Evolutionary conservation across 2,329 filamentous ascomycete genomes (phyloP).

Genomic region (Apiospora sp.): DNA sequence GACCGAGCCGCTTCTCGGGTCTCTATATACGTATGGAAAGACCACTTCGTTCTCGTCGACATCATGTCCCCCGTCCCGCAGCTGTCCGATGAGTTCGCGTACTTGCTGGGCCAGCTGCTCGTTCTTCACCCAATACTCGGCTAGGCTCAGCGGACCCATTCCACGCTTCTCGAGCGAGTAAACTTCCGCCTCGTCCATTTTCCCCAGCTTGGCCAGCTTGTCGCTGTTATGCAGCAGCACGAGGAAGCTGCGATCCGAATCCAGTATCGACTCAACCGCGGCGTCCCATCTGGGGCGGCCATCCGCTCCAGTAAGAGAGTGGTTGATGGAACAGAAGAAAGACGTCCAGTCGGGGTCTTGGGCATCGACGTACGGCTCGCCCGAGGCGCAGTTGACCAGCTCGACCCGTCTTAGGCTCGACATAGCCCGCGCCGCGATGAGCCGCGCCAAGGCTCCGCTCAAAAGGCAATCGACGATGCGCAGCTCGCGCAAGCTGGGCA

Average conservation of each 20-base stretch:
- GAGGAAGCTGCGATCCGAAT: neutral
- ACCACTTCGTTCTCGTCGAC: neutral
- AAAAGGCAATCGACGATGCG: neutral
- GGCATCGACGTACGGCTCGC: neutral
- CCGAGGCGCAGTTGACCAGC: neutral
- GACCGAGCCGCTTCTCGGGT: neutral
- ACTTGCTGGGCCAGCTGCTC: neutral
- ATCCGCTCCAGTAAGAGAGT: too few species aligned
- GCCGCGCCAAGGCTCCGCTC: neutral
- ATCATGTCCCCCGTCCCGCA: neutral
- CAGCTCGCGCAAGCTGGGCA: neutral
- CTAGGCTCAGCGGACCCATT: too few species aligned
- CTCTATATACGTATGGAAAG: neutral
- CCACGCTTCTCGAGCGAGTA: neutral
- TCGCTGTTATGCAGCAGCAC: neutral
- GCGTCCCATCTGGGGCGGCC: too few species aligned
- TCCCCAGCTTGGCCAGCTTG: neutral
- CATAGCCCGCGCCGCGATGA: neutral
- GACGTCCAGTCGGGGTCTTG: neutral
- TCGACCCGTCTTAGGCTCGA: neutral
- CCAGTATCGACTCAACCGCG: neutral
- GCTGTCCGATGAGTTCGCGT: neutral
- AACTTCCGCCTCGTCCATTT: neutral
- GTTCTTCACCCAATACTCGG: neutral
- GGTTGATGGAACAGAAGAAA: too few species aligned